Evolutionary conservation across 345 rosid genomes (phyloP).

Genomic region (Erodium maritimum): DNA sequence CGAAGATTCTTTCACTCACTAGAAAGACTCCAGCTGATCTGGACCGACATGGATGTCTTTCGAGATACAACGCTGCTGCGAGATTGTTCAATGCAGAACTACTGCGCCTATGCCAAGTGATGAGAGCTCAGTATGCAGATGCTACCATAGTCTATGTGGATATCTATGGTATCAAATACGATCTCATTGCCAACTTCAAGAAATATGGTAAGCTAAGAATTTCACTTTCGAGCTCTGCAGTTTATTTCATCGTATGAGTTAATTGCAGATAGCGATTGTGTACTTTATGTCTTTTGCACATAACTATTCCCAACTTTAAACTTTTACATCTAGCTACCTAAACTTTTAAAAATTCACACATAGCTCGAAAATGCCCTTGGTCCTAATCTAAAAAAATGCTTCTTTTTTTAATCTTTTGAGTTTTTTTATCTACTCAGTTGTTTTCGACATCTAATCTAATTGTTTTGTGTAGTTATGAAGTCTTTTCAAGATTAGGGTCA

Average conservation of each 20-base stretch:
- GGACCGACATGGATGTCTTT: slow-evolving; percentile 48
- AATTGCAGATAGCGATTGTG: not conserved
- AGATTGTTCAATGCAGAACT: slow-evolving; percentile 52
- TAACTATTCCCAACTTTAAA: no score
- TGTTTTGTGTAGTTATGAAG: no score
- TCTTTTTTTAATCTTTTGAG: no score
- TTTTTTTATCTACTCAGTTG: no score
- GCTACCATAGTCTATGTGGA: slow-evolving; percentile 58
- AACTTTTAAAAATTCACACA: no score
- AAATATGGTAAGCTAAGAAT: slow-evolving; percentile 31
- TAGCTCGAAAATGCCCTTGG: no score
- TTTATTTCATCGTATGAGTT: not conserved
- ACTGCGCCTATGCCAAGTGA: slow-evolving; percentile 26
- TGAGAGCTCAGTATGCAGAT: slow-evolving; percentile 36
- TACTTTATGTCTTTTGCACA: not conserved
- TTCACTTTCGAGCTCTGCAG: not conserved
- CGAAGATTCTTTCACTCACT: slow-evolving; percentile 58
- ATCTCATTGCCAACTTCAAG: slow-evolving; percentile 52
- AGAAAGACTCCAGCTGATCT: slow-evolving; percentile 19
- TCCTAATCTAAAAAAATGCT: no score
- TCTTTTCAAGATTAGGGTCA: no score
- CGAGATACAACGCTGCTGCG: slow-evolving; percentile 52
- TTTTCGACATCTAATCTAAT: no score
- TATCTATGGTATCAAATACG: slow-evolving; percentile 55
- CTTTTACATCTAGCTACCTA: no score